A percentile compares a stretch with the other conserved stretches of the same genome.
Evolutionary conservation across 2,329 filamentous ascomycete species (phyloP).

Genomic region (Macrophomina tecta): DNA sequence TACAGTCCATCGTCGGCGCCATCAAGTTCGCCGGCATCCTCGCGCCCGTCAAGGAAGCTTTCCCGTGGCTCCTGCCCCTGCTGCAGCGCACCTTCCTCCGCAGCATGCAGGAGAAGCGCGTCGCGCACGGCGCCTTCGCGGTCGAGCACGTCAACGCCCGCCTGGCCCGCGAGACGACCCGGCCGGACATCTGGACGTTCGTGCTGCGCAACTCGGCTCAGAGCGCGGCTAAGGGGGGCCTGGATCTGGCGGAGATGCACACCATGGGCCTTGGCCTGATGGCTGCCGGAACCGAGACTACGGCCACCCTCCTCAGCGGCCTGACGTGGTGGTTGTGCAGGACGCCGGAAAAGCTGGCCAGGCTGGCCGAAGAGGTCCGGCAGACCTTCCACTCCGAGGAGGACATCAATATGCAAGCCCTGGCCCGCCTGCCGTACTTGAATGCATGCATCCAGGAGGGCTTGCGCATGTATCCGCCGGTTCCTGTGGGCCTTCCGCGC

Average conservation of each 20-base stretch:
- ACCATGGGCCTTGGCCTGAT: conserved; percentile 47
- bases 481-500: conserved; percentile 40
- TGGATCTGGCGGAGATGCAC: conserved; percentile 45
- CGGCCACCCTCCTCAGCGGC: conserved; percentile 49
- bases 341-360: conserved; percentile 34
- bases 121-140: background rate
- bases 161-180: conserved; percentile 30
- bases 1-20: conserved; percentile 36
- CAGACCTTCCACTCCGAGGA: conserved; percentile 34
- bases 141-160: conserved; percentile 33
- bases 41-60: background rate
- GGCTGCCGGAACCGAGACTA: conserved; percentile 54
- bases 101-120: background rate
- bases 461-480: conserved; percentile 50
- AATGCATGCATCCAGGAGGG: conserved; percentile 49
- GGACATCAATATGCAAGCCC: conserved; percentile 43
- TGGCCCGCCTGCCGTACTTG: conserved; percentile 45
- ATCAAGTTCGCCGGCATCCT: conserved; percentile 28
- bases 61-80: background rate
- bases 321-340: conserved; percentile 43
- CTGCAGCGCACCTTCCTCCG: background rate
- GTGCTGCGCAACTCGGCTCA: conserved; percentile 41
- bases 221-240: conserved; percentile 30
- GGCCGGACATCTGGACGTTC: conserved; percentile 48
- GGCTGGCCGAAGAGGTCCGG: conserved; percentile 40